Evolutionary conservation across 495 filamentous ascomycete genomes (phyloP), one percentile per base, ranked within the genome.

Genomic region (Aspergillus haitiensis): DNA sequence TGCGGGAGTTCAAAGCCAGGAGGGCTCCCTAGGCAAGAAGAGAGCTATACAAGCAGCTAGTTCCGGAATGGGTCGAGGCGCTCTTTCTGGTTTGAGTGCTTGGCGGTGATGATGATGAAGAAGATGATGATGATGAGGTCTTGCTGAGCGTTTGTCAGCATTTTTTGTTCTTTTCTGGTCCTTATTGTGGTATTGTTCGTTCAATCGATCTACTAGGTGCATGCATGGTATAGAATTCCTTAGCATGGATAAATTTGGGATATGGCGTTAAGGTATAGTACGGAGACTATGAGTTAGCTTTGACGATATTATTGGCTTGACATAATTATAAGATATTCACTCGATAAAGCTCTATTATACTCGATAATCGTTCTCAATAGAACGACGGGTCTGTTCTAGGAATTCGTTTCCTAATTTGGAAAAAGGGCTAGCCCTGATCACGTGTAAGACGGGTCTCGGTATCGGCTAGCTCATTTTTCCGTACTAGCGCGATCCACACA

Each of bases 1-100:
- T 12, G 83, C 87, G 27, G 92, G 91, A 2, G 94, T 98, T 2
- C 85, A 82, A 57, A 84, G 79, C 31, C 89, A 93, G 66, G 89
- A 95, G 70, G 93, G 93, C 31, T 84, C 81, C 18, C 81, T 89
- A 12, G 86, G 85, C 10, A 97, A 93, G 78, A 82, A 87, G 74
- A 76, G 69, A 65, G 75, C 76, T 44, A 68, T 79, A 46, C 75
- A 79, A 61, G 75, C 76, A 21, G 76, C 74, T 10, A 77, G 75
- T 61, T 61, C 74, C 18, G 67, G 70, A 60, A 52, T 78, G 40
- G 75, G 74, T 5, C 70, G 75, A 4, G 70, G 74, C 35, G 70
- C 68, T 4, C 37, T 79, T 27, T 72, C 77, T 7, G 75, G 74
- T 1, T 50, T 79, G 12, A 73, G 73, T n/a, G 75, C 67, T 18